Conservation (phyloP, 176 grass and related monocot species). For the Oryza meridionalis region DNA sequence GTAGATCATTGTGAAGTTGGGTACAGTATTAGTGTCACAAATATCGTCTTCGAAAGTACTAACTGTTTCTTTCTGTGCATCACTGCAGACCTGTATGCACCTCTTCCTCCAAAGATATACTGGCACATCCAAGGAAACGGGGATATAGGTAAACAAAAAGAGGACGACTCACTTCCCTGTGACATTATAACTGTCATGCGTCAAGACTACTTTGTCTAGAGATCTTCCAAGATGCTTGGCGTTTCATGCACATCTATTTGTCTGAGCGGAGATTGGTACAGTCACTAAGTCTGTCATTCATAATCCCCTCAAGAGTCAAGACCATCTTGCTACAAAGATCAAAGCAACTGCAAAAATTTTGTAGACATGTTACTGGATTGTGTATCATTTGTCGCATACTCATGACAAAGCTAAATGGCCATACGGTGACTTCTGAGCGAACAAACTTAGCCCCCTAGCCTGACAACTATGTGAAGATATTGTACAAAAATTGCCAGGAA, state of each 20-base stretch:
- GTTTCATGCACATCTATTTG: constrained; percentile 11
- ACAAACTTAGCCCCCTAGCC: neutral
- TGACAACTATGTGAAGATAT: neutral
- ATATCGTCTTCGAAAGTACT: constrained; percentile 15
- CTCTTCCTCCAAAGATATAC: constrained; percentile 85
- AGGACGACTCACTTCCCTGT: constrained; percentile 66
- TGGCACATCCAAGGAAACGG: constrained; percentile 96
- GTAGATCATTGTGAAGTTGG: constrained; percentile 43
- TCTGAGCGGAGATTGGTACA: neutral
- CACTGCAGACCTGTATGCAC: constrained; percentile 73
- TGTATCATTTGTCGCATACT: neutral
- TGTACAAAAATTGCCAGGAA: constrained; percentile 35
- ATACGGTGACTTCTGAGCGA: neutral
- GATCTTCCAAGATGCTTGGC: neutral
- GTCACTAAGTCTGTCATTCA: neutral
- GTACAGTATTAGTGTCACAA: neutral
- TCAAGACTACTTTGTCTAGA: constrained; percentile 90
- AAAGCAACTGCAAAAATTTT: constrained; percentile 35
- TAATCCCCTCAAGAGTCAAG: neutral
- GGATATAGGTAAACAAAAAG: constrained; percentile 62
- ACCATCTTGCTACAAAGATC: constrained; percentile 23
- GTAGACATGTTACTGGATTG: constrained; percentile 20
- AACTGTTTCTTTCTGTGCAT: neutral
- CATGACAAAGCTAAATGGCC: neutral
- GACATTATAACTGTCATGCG: constrained; percentile 74